Conservation (phyloP, 2,329 filamentous ascomycete genomes). For the Stemphylium lycopersici region DNA sequence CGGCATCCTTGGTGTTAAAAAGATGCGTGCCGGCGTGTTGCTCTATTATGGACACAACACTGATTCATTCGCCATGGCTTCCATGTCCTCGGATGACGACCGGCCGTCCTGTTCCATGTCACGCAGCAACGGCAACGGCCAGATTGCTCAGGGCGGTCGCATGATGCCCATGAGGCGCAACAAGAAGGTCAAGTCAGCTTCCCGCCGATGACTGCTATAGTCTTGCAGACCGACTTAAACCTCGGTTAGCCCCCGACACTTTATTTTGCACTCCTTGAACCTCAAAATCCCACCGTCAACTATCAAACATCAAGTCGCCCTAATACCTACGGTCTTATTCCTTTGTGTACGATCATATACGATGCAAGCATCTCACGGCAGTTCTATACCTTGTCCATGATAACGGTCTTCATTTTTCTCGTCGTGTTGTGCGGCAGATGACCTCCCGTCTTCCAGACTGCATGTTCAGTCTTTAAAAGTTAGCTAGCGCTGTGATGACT, state of each 20-base stretch:
- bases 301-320: not conserved
- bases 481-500: not conserved
- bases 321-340: no score
- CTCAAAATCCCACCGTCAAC: not conserved
- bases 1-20: constrained; percentile 89
- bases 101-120: constrained; percentile 88
- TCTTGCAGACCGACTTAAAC: not conserved
- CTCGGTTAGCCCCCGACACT: not conserved
- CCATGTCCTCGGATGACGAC: constrained; percentile 80
- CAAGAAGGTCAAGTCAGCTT: constrained; percentile 34
- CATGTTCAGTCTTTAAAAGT: no score
- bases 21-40: constrained; percentile 74
- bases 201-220: constrained; percentile 10
- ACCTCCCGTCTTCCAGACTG: no score
- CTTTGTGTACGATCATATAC: not conserved
- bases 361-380: not conserved
- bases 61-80: constrained; percentile 83
- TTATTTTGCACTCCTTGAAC: not conserved
- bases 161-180: constrained; percentile 50
- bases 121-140: constrained; percentile 63
- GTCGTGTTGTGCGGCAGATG: not conserved
- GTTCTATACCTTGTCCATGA: not conserved
- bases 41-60: constrained; percentile 97
- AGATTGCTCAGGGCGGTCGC: constrained; percentile 62
- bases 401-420: not conserved